A percentile compares a stretch with the other conserved stretches of the same genome.
Evolutionary conservation across 202 grass and related monocot species (phyloP).

Genomic region (Bolboschoenoplectus hybrid): DNA sequence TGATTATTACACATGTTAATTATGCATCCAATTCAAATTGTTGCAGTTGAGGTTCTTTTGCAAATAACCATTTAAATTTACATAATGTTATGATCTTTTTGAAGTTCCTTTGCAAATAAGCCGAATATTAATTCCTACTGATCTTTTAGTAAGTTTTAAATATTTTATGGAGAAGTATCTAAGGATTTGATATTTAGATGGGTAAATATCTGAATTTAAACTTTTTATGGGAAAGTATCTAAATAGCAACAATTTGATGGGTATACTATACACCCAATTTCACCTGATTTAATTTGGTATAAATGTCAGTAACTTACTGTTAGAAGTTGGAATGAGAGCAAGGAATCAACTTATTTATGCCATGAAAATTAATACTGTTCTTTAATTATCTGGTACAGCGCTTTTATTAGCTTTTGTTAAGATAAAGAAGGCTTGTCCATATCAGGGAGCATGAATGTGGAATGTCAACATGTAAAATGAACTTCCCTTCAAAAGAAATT

Average conservation of each 20-base stretch:
- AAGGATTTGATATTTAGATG: no score
- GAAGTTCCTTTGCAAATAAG: no score
- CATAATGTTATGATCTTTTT: no score
- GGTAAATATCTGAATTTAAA: no score
- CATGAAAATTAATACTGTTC: neutral
- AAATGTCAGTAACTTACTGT: neutral
- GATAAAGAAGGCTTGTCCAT: neutral
- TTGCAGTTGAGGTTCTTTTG: no score
- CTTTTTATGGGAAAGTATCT: no score
- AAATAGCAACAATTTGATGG: no score
- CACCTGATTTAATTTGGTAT: neutral
- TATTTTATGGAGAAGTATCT: no score
- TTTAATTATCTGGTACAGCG: neutral
- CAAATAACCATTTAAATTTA: no score
- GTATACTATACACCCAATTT: neutral
- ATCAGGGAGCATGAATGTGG: constrained; percentile 12
- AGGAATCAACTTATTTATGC: neutral
- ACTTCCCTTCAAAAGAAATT: constrained; percentile 20
- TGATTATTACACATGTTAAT: neutral
- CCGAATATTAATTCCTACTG: no score
- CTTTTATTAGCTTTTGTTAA: constrained; percentile 10
- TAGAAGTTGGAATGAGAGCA: neutral
- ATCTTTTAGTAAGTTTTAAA: no score
- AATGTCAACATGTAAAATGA: constrained; percentile 38
- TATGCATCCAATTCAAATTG: no score